Evolutionary conservation across 768 basidiomycete species (phyloP).

Genomic region (Strobilomyces confusus): DNA sequence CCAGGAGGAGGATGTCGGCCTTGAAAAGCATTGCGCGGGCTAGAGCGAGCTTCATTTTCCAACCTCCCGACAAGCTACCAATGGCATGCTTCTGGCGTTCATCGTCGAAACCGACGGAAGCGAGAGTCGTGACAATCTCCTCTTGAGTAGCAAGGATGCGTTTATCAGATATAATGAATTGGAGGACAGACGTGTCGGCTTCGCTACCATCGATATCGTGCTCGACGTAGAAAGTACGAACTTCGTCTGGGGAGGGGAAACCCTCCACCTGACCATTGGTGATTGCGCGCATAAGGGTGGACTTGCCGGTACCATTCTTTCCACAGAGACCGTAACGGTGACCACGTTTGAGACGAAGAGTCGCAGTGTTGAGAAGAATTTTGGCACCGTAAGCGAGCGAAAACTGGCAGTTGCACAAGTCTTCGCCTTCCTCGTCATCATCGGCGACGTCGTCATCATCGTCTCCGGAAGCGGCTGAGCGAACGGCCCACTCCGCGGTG

Average conservation of each 20-base stretch:
- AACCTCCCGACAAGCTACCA: constrained; percentile 92
- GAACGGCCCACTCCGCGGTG: constrained; percentile 84
- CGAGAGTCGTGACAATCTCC: constrained; percentile 77
- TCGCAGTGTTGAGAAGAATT: constrained; percentile 95
- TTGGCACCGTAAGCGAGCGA: constrained; percentile 98
- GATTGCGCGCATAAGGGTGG: constrained; percentile 89
- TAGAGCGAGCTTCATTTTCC: constrained; percentile 99
- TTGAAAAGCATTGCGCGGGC: constrained; percentile 97
- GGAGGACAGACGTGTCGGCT: constrained; percentile 82
- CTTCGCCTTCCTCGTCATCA: constrained; percentile 97
- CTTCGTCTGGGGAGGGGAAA: constrained; percentile 95
- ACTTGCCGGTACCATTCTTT: constrained; percentile 98
- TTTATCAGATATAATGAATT: constrained; percentile 83
- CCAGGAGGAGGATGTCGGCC: constrained; percentile 93
- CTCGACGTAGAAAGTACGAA: constrained; percentile 99
- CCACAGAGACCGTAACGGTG: constrained; percentile 98
- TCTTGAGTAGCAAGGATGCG: constrained; percentile 68
- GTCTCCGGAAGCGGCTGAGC: constrained; percentile 74
- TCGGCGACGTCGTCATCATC: constrained; percentile 67
- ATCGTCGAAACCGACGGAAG: constrained; percentile 88
- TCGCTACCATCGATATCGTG: constrained; percentile 98
- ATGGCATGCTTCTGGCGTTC: constrained; percentile 84
- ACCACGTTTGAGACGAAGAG: constrained; percentile 95
- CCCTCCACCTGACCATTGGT: constrained; percentile 96
- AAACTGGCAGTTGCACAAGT: constrained; percentile 98